Base-by-base conservation (phyloP, 768 basidiomycete species). In the Lepiota venenata region DNA sequence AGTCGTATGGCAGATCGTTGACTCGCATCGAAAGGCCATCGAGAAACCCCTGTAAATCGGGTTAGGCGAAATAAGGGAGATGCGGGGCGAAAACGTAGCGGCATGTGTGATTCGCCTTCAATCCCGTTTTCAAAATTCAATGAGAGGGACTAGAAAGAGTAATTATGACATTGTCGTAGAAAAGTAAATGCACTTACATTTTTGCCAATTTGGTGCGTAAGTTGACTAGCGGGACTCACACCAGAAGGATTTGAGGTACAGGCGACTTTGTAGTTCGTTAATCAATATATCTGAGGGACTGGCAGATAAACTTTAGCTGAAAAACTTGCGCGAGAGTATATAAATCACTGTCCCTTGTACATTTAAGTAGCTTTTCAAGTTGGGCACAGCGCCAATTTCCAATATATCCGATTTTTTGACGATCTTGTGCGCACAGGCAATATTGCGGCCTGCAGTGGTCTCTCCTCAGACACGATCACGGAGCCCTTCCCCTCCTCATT, bases 201-300 rank as follows among this genome's bases (percentile, higher is more conserved):
- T 69, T 52, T 83, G 80, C 65, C 98, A 97, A 50, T 87, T 87
- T 0, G 87, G 84, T 10, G 79, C 71, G 66, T 97, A 98, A 0
- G 89, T 71, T 15, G 83, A 76, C 97, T 97, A 99, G 27, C 96
- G 84, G 4, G 85, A 81, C 60, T 98, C 96, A 65, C 92, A 94
- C 85, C 94, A 97, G 67, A 93, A 96, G 0, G 89, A 91, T 64
- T 96, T 97, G 56, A 99, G 82, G 69, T 97, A 99, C n/a, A 99
- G 72, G 69, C 99, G 97, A 60, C 85, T 92, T 64, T 98, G 95
- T 11, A 99, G 78, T 64, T 99, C 97, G 60, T 99, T 97, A 6
- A 95, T 77, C 54, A 99, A 73, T 52, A 98, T 97, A 59, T 98
- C 97, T 80, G 41, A 99, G 71, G 10, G 91, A 87, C 96, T 98